These are phyloP conservation scores for Truncatella angustata DNA, from an alignment of 2,329 filamentous ascomycete species.

Conservation along the genomic window DNA sequence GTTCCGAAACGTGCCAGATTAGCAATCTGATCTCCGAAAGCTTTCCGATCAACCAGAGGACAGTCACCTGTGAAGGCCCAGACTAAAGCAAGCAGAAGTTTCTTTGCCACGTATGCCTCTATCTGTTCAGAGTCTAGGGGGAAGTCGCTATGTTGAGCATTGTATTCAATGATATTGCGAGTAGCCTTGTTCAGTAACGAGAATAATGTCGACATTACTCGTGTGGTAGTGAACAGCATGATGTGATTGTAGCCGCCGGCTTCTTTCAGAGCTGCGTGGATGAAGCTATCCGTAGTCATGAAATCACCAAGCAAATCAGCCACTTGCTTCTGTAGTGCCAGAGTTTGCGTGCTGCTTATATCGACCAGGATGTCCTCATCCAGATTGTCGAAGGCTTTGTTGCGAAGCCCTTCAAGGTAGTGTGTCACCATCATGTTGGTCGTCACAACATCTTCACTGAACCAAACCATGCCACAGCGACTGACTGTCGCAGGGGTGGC, in stretches of 20 bases:
- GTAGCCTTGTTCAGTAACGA: constrained; percentile 94
- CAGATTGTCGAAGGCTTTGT: constrained; percentile 86
- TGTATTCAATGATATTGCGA: constrained; percentile 92
- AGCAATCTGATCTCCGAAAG: constrained; percentile 82
- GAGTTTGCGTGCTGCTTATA: constrained; percentile 73
- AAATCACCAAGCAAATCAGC: constrained; percentile 76
- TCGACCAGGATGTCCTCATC: constrained; percentile 83
- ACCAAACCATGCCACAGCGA: constrained; percentile 99
- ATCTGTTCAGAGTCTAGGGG: constrained; percentile 86
- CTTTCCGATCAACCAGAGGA: constrained; percentile 80
- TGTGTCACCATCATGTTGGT: constrained; percentile 89
- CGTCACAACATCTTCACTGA: constrained; percentile 95
- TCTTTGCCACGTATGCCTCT: constrained; percentile 88
- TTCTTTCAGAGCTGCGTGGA: constrained; percentile 72
- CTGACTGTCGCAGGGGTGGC: constrained; percentile 97
- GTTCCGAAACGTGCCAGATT: constrained; percentile 83
- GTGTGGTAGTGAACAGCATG: constrained; percentile 94
- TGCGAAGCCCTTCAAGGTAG: constrained; percentile 81
- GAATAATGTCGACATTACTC: constrained; percentile 89
- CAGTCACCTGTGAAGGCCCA: constrained; percentile 98
- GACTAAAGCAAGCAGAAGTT: constrained; percentile 84
- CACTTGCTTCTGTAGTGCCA: constrained; percentile 75
- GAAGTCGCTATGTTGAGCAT: constrained; percentile 90
- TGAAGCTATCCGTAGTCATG: constrained; percentile 76
- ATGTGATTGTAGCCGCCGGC: constrained; percentile 85